Percentiles rank a stretch among this genome's conserved stretches.
phyloP scores from a whole-genome alignment of 495 filamentous ascomycete genomes.

The Rhypophila decipiens region DNA sequence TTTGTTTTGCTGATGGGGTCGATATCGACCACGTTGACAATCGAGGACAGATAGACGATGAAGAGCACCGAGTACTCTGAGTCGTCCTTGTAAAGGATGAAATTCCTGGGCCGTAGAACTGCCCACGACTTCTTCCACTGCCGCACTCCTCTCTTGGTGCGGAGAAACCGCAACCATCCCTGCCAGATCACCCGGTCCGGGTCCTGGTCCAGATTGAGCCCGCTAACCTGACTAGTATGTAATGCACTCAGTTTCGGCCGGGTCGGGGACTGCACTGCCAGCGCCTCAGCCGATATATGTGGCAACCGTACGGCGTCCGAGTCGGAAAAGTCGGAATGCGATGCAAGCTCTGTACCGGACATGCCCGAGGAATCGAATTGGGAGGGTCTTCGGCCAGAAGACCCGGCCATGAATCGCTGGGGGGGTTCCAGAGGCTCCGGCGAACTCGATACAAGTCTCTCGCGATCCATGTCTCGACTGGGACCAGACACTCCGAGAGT shows the following conservation, averaged over 20 bases:
- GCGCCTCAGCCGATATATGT: constrained; percentile 39
- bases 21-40: constrained; percentile 90
- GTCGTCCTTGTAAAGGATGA: constrained; percentile 91
- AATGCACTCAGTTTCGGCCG: constrained; percentile 27
- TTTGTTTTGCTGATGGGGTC: constrained; percentile 82
- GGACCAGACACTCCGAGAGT: no score
- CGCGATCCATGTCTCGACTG: constrained; percentile 17
- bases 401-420: constrained; percentile 22
- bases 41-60: constrained; percentile 68
- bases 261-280: constrained; percentile 32
- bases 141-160: constrained; percentile 76
- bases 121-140: constrained; percentile 96
- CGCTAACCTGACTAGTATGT: constrained; percentile 52
- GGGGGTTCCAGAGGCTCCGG: constrained; percentile 48
- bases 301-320: constrained; percentile 39
- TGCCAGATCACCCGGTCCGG: constrained; percentile 81
- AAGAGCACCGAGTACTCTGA: constrained; percentile 82
- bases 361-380: constrained; percentile 64
- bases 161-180: constrained; percentile 80
- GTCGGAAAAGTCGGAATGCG: constrained; percentile 88
- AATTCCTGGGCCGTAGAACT: constrained; percentile 77
- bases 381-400: constrained; percentile 38
- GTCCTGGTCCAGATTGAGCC: constrained; percentile 45
- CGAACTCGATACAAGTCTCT: constrained; percentile 51
- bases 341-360: constrained; percentile 77